Percentiles rank a stretch among this genome's conserved stretches.
Evolutionary conservation across 257 asterid genomes (phyloP).

Genomic region (Solanum lycopersicoides): DNA sequence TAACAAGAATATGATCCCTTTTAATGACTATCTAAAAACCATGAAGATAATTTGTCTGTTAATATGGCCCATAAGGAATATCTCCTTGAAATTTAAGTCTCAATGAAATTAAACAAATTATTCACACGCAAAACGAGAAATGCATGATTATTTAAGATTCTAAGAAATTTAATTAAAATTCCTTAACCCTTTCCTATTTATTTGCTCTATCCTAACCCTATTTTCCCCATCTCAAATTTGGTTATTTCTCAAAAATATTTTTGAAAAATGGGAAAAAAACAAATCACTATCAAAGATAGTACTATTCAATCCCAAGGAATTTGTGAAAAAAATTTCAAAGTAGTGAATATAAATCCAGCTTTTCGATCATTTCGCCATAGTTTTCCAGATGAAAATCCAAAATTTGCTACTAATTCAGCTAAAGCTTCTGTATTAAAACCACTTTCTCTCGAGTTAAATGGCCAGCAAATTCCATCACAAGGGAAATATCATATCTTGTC

Average conservation of each 20-base stretch:
- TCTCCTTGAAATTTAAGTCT: background rate
- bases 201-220: background rate
- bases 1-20: background rate
- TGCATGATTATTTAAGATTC: background rate
- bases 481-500: background rate
- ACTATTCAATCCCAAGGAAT: background rate
- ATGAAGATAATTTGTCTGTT: background rate
- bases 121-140: background rate
- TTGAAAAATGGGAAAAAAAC: background rate
- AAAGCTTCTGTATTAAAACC: background rate
- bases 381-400: background rate
- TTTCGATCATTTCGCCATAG: background rate
- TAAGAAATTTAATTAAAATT: background rate
- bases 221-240: background rate
- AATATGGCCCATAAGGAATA: background rate
- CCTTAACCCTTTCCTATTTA: background rate
- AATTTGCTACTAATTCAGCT: background rate
- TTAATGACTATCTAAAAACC: background rate
- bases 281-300: background rate
- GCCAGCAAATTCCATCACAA: background rate
- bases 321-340: background rate
- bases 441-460: background rate
- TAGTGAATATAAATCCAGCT: background rate
- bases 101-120: background rate
- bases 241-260: background rate